Evolutionary conservation across 257 asterid genomes (phyloP).

Genomic region (Schizonepeta tenuifolia): DNA sequence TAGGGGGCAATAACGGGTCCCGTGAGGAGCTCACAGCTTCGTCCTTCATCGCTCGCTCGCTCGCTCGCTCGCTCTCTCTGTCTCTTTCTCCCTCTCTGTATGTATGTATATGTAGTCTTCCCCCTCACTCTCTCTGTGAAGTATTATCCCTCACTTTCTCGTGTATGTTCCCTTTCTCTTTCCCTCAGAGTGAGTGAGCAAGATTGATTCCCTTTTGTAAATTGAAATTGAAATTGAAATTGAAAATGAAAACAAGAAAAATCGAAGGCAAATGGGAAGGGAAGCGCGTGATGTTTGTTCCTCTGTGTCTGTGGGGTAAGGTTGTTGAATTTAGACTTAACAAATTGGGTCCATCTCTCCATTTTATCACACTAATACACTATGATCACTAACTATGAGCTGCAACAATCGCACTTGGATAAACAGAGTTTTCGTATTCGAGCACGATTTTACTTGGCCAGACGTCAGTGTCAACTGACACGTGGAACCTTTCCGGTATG

Average conservation of each 20-base stretch:
- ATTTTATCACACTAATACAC: no score
- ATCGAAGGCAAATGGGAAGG: not conserved
- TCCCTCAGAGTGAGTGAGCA: conserved; percentile 19
- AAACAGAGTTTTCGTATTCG: no score
- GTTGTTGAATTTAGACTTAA: conserved; percentile 1
- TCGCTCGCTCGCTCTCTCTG: no score
- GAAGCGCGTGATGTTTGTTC: conserved; percentile 33
- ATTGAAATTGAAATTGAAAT: conserved; percentile 5
- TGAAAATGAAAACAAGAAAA: conserved; percentile 4
- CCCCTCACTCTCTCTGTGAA: not conserved
- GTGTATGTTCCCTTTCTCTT: conserved; percentile 13
- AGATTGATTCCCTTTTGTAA: conserved; percentile 21
- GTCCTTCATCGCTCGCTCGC: conserved; percentile 83
- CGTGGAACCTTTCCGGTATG: no score
- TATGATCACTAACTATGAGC: no score
- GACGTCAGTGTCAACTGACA: no score
- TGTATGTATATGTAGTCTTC: not conserved
- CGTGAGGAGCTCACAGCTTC: conserved; percentile 91
- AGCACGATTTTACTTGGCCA: no score
- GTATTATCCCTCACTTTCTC: conserved; percentile 26
- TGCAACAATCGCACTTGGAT: no score
- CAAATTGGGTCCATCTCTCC: no score
- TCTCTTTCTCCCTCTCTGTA: not conserved
- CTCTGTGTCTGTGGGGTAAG: conserved; percentile 7
- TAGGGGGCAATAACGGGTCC: conserved; percentile 68